Evolutionary conservation across 2,329 filamentous ascomycete genomes (phyloP).

Genomic region (Hymenoscyphus repandus): DNA sequence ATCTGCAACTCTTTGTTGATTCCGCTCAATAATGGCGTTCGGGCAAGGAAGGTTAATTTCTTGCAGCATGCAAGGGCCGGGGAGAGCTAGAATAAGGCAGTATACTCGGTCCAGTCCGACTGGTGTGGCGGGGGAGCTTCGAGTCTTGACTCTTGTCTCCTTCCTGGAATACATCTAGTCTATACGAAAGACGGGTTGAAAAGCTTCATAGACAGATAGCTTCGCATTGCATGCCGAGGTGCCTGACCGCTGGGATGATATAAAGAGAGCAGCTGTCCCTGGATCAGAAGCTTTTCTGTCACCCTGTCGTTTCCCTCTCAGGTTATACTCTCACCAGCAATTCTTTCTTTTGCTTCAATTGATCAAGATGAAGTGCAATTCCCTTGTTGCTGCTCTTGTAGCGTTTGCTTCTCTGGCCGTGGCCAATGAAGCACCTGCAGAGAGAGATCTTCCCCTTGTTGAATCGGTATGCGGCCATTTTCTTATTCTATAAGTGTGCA

Average conservation of each 20-base stretch:
- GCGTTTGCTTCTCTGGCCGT: not conserved
- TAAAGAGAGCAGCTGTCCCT: not conserved
- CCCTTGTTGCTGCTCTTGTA: not conserved
- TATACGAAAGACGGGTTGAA: not conserved
- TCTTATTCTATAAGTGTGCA: not conserved
- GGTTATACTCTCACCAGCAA: not conserved
- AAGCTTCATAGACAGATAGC: not conserved
- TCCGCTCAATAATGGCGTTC: no score
- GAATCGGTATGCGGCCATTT: not conserved
- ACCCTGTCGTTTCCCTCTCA: not conserved
- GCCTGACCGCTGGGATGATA: not conserved
- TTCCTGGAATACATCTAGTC: not conserved
- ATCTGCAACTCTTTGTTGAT: no score
- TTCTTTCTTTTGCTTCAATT: not conserved
- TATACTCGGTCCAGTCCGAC: not conserved
- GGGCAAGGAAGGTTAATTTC: no score
- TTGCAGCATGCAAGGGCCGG: no score
- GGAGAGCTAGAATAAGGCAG: no score
- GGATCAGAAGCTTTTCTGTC: not conserved
- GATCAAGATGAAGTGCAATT: constrained; percentile 1
- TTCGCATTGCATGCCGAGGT: not conserved
- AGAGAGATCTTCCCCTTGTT: constrained; percentile 3
- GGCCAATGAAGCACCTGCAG: not conserved
- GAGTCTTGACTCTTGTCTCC: constrained; percentile 1
- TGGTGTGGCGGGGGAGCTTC: not conserved